Conservation (phyloP, 805 yeast genomes). For the Candida multigemmis region DNA sequence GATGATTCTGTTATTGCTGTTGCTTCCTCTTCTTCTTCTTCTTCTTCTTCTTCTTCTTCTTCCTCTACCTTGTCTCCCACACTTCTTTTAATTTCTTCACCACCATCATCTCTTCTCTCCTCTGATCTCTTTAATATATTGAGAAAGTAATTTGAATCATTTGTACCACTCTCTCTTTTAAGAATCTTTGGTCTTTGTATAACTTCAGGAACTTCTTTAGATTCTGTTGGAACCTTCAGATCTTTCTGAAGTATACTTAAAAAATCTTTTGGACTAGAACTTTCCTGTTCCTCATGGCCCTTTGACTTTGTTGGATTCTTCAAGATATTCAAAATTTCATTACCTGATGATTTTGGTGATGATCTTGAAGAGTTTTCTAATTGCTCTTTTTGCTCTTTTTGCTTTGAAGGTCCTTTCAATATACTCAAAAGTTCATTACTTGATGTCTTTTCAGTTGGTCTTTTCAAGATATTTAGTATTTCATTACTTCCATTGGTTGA, state of each 20-base stretch:
- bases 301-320: not conserved
- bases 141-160: too few relatives aligned
- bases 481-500: slow-evolving; percentile 1
- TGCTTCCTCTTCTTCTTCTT: too few relatives aligned
- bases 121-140: too few relatives aligned
- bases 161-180: too few relatives aligned
- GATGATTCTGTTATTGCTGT: too few relatives aligned
- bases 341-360: slow-evolving; percentile 1
- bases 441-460: slow-evolving; percentile 2
- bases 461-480: too few relatives aligned
- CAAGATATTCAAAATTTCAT: slow-evolving; percentile 5
- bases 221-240: slow-evolving; percentile 3
- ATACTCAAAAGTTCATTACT: slow-evolving; percentile 8
- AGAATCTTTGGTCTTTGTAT: too few relatives aligned
- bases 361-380: not conserved
- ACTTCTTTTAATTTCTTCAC: too few relatives aligned
- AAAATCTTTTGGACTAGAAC: slow-evolving; percentile 3
- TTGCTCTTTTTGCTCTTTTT: not conserved
- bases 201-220: slow-evolving; percentile 1
- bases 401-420: slow-evolving; percentile 6
- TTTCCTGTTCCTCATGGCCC: not conserved
- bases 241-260: slow-evolving; percentile 3
- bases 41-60: too few relatives aligned
- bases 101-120: too few relatives aligned
- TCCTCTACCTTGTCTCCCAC: too few relatives aligned